A percentile compares a stretch with the other conserved stretches of the same genome.
Evolutionary conservation across 306 rosid genomes (phyloP).

Genomic region (Corylus heterophylla): DNA sequence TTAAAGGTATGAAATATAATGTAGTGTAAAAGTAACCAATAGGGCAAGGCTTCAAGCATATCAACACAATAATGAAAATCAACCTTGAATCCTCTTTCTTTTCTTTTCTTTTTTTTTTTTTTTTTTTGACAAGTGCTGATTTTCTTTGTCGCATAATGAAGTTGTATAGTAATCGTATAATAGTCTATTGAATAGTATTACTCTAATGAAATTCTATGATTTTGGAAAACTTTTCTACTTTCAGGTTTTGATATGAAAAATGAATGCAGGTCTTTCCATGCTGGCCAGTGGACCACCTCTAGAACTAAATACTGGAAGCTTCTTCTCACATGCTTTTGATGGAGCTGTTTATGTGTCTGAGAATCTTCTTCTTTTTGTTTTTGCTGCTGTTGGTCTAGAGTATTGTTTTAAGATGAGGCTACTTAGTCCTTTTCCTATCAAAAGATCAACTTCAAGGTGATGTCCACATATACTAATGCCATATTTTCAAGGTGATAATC

Average conservation of each 20-base stretch:
- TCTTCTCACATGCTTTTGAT: conserved; percentile 55
- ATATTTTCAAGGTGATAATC: background rate
- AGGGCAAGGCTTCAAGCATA: background rate
- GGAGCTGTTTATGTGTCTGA: conserved; percentile 62
- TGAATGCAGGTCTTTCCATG: conserved; percentile 73
- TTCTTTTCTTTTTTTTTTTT: too few species aligned
- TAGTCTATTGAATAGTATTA: too few species aligned
- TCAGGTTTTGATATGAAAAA: background rate
- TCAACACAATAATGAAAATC: background rate
- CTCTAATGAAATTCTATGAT: background rate
- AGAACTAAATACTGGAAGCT: conserved; percentile 54
- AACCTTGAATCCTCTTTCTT: too few species aligned
- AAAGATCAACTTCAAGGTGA: conserved; percentile 38
- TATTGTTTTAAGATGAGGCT: conserved; percentile 70
- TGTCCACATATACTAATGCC: background rate
- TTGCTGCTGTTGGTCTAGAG: conserved; percentile 73
- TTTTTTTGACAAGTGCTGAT: too few species aligned
- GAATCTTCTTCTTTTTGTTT: conserved; percentile 65
- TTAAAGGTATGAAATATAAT: conserved; percentile 59
- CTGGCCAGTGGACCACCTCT: conserved; percentile 56
- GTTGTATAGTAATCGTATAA: too few species aligned
- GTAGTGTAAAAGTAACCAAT: background rate
- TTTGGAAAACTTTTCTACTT: background rate
- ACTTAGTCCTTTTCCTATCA: conserved; percentile 64
- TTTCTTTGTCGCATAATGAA: too few species aligned